Evolutionary conservation across 441 rosid species (phyloP).

Genomic region (Brassica hybrid): DNA sequence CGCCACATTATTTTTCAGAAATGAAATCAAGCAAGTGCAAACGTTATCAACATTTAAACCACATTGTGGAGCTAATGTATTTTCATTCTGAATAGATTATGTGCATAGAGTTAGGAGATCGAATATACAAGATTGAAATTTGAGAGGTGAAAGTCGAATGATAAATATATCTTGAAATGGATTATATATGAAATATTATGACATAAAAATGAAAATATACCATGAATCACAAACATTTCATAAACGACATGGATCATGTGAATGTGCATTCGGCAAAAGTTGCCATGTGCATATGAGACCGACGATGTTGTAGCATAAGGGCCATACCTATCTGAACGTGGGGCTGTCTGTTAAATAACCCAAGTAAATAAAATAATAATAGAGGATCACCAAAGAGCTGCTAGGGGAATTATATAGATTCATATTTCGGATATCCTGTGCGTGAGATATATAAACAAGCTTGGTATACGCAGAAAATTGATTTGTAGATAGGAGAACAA

Average conservation of each 20-base stretch:
- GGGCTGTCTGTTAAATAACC: neutral
- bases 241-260: conserved; percentile 21
- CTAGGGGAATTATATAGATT: no score
- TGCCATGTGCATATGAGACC: conserved; percentile 36
- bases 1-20: neutral
- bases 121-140: neutral
- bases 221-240: conserved; percentile 25
- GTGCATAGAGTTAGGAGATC: neutral
- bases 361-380: no score
- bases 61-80: neutral
- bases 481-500: no score
- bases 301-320: conserved; percentile 8
- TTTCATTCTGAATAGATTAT: neutral
- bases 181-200: neutral
- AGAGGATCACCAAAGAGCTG: no score
- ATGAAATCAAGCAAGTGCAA: neutral
- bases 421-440: no score
- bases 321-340: conserved; percentile 33
- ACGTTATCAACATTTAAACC: neutral
- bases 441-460: no score
- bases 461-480: no score
- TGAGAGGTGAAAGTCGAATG: neutral
- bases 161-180: neutral
- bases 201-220: neutral
- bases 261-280: conserved; percentile 22